Conservation (phyloP, 768 basidiomycete genomes). For the Cystobasidium tubakii region DNA sequence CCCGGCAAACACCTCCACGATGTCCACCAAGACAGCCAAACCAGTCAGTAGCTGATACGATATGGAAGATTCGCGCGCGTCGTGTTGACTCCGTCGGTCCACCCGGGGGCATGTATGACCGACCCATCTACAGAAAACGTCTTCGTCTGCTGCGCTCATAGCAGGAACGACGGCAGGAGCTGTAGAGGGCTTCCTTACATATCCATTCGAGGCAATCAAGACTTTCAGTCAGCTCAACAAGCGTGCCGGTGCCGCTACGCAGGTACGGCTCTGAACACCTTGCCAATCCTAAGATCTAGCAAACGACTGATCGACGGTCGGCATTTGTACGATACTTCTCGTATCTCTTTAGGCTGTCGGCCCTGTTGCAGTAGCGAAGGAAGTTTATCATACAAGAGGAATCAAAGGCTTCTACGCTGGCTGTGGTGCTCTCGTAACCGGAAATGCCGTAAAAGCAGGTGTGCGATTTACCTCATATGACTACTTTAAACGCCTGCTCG, state of each 20-base stretch:
- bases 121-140: not conserved
- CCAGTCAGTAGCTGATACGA: not conserved
- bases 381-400: conserved; percentile 70
- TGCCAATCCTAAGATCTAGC: not conserved
- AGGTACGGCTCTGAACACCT: conserved; percentile 8
- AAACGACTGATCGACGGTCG: not conserved
- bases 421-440: conserved; percentile 70
- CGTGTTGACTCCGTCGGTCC: not conserved
- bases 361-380: conserved; percentile 66
- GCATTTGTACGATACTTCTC: not conserved
- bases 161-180: conserved; percentile 90
- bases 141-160: conserved; percentile 55
- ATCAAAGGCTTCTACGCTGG: conserved; percentile 76
- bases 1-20: not conserved
- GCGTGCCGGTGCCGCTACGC: conserved; percentile 48
- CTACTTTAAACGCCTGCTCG: conserved; percentile 74
- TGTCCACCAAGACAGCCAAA: not conserved
- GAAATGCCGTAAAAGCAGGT: conserved; percentile 89
- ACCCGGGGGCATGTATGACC: not conserved
- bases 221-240: conserved; percentile 85
- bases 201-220: conserved; percentile 87
- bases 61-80: not conserved
- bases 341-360: conserved; percentile 56
- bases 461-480: conserved; percentile 94
- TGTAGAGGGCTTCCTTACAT: conserved; percentile 61